Base-by-base conservation (phyloP, 202 grass and related monocot species). In the Musa balbisiana region DNA sequence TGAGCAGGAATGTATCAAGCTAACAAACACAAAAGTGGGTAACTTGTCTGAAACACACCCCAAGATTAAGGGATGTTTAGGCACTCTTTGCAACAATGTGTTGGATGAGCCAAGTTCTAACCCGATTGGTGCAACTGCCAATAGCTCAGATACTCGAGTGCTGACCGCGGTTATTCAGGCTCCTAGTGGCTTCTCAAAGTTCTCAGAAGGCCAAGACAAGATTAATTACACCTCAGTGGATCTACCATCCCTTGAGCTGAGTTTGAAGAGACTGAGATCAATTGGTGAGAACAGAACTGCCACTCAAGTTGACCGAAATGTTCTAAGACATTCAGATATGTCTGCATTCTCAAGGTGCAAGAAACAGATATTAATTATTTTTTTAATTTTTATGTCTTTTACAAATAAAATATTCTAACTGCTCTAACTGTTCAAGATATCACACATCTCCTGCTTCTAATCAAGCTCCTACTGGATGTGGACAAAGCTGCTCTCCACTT, bases 321-420 rank as follows among this genome's bases (percentile, higher is more conserved):
- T 91, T 27, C 70, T 93, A 53, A 91, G 80, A 86, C 72, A 81
- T 29, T 97, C 93, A 15, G 73, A 97, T 72, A 65, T 71, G 1
- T 97, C 88, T 9, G 90, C 86, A 71, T 89, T 97, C 77, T 84
- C 84, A 21, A 93, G 90, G 93, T 97, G 79, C 79, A 19, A 22
- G 12, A 85, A 90, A 90, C 82, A 88, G 83, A 87, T 90, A 83
- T 76, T 89, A 77, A 84, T 65, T 55, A 78, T 77, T 26, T 58
- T 78, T 76, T 82, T 62, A 77, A 53, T 62, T 80, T 63, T 16
- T 58, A 13, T 83, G 76, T 63, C 19, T 50, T 69, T 49, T 10
- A 43, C 9, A 50, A 5, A 69, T 69, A 49, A 14, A 12, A 49
- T 80, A 43, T 19, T 69, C 66, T 20, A 69, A 69, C 66, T 69